Percentiles rank a stretch among this genome's conserved stretches.
These are phyloP conservation scores for Boletus rubropictus DNA, from an alignment of 768 basidiomycete species.

Conservation along the genomic window DNA sequence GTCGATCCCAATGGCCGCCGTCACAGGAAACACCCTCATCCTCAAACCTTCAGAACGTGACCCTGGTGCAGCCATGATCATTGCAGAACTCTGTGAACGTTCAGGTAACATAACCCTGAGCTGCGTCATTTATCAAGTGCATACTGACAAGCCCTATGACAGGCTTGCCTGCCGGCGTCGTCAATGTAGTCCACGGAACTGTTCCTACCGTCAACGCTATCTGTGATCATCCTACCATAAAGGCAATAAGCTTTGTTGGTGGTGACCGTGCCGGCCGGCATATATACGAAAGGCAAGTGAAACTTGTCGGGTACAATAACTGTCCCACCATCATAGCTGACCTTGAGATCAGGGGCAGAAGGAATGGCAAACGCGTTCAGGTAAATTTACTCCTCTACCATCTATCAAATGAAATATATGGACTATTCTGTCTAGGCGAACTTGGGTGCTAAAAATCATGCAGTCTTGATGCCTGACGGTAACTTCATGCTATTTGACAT, in stretches of 20 bases:
- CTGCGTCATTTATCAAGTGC: not conserved
- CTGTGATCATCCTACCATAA: constrained; percentile 87
- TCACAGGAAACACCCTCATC: constrained; percentile 90
- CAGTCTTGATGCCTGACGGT: constrained; percentile 92
- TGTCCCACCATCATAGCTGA: constrained; percentile 4
- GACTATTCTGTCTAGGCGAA: constrained; percentile 43
- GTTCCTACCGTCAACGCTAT: constrained; percentile 89
- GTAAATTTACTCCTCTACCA: constrained; percentile 30
- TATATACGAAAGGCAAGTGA: constrained; percentile 74
- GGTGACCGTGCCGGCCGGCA: constrained; percentile 90
- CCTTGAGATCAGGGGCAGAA: constrained; percentile 53
- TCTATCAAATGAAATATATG: not conserved
- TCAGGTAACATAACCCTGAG: constrained; percentile 44
- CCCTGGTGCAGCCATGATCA: constrained; percentile 96
- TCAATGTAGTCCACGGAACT: constrained; percentile 89
- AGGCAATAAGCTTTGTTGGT: constrained; percentile 94
- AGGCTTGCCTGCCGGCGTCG: constrained; percentile 81
- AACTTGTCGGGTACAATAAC: not conserved
- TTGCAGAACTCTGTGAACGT: constrained; percentile 87
- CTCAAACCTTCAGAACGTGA: constrained; percentile 96
- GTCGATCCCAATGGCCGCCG: constrained; percentile 86
- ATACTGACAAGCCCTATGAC: not conserved
- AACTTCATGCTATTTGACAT: constrained; percentile 14
- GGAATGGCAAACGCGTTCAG: constrained; percentile 86
- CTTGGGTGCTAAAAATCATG: constrained; percentile 97